A percentile compares a stretch with the other conserved stretches of the same genome.
These are phyloP conservation scores for Zarea fungicola DNA, from an alignment of 2,329 filamentous ascomycete species.

Conservation along the genomic window DNA sequence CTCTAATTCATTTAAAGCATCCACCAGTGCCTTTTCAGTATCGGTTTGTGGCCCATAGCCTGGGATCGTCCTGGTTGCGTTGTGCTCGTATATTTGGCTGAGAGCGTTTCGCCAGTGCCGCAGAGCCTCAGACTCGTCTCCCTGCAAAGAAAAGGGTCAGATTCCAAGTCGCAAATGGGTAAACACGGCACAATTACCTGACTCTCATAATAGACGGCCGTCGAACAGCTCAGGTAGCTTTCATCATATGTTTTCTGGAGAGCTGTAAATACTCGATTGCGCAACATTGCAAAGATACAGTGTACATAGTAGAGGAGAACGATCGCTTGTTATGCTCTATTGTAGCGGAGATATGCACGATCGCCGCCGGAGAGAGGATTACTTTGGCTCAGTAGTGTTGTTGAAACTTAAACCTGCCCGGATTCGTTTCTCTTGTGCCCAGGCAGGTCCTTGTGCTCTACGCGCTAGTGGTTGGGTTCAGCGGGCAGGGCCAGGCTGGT, in stretches of 20 bases:
- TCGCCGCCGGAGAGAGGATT: background rate
- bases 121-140: conserved; percentile 85
- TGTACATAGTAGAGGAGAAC: conserved; percentile 23
- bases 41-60: conserved; percentile 68
- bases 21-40: conserved; percentile 76
- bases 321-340: conserved; percentile 7
- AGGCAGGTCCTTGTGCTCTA: conserved; percentile 13
- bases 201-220: conserved; percentile 91
- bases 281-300: conserved; percentile 42
- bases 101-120: conserved; percentile 86
- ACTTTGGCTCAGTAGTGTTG: too few species aligned
- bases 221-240: conserved; percentile 90
- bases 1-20: conserved; percentile 78
- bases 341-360: background rate
- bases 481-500: conserved; percentile 7
- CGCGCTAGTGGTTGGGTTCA: conserved; percentile 8
- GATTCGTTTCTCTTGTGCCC: conserved; percentile 13
- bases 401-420: conserved; percentile 12
- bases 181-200: conserved; percentile 54
- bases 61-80: conserved; percentile 66
- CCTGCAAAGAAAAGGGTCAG: conserved; percentile 43
- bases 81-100: conserved; percentile 82
- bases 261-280: conserved; percentile 55
- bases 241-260: conserved; percentile 98
- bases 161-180: background rate